Conservation (phyloP, 2,329 filamentous ascomycete species). For the Aureobasidium sp. region DNA sequence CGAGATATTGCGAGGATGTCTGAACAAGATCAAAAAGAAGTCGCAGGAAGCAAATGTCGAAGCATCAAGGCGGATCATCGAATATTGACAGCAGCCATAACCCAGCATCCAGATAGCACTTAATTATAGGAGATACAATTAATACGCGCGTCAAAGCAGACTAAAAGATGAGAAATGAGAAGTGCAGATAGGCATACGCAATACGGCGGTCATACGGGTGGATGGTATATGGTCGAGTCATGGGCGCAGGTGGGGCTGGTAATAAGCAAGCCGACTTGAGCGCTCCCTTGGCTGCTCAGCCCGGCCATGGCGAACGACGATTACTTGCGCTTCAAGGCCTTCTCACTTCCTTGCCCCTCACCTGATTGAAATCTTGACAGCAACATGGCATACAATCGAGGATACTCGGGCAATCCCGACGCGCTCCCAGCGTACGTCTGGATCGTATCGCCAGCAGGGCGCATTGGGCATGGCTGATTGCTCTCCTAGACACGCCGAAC, state of each 20-base stretch:
- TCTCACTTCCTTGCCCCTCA: neutral
- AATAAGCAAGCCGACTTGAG: neutral
- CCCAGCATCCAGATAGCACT: neutral
- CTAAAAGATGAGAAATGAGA: neutral
- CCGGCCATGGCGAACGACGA: neutral
- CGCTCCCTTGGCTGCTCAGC: neutral
- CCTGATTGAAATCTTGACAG: neutral
- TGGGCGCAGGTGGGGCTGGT: neutral
- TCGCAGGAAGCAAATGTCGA: neutral
- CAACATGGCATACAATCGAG: constrained; percentile 85
- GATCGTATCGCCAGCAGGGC: neutral
- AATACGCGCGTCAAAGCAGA: neutral
- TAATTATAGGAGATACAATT: neutral
- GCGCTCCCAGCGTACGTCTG: constrained; percentile 73
- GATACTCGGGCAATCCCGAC: constrained; percentile 71
- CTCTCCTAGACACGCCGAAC: constrained; percentile 58
- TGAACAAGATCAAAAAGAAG: neutral
- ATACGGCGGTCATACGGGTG: neutral
- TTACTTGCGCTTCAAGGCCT: neutral
- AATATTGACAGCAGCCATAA: neutral
- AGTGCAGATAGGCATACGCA: neutral
- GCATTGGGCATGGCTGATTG: neutral
- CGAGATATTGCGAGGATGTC: neutral
- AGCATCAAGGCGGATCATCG: neutral
- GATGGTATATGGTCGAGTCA: neutral